Percentiles rank a stretch among this genome's conserved stretches.
phyloP scores from a whole-genome alignment of 2,329 filamentous ascomycete species.

The Botrytis hyacinthi region DNA sequence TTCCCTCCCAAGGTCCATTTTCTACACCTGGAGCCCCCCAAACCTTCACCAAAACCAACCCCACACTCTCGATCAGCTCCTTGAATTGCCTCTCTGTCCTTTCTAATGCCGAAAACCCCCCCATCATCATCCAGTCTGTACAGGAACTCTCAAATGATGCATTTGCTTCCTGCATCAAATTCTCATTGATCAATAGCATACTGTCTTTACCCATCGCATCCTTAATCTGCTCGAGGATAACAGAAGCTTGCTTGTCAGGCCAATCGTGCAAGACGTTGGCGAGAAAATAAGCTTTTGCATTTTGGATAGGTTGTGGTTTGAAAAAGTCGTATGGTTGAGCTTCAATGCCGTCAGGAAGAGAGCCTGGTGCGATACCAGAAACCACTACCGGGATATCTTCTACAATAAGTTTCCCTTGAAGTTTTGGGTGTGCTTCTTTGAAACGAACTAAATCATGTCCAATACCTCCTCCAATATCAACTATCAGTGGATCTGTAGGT shows the following conservation, averaged over 20 bases:
- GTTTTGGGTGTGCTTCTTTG: background rate
- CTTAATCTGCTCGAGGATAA: constrained; percentile 5
- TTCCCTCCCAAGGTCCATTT: background rate
- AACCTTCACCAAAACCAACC: background rate
- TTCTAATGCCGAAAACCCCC: constrained; percentile 10
- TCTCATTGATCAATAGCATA: constrained; percentile 11
- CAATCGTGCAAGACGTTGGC: constrained; percentile 6
- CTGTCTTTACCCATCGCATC: constrained; percentile 8
- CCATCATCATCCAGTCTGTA: constrained; percentile 15
- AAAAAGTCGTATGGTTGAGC: constrained; percentile 14
- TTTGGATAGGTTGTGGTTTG: background rate
- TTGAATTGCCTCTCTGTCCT: constrained; percentile 7
- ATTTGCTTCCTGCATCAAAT: constrained; percentile 10
- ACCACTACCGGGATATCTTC: constrained; percentile 10
- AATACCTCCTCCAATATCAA: constrained; percentile 21
- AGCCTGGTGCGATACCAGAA: background rate
- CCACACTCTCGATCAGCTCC: background rate
- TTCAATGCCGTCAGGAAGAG: constrained; percentile 1
- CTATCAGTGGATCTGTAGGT: constrained; percentile 12
- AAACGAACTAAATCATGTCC: constrained; percentile 16
- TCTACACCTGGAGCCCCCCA: background rate
- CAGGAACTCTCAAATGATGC: background rate
- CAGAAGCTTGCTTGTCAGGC: constrained; percentile 15
- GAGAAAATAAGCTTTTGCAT: constrained; percentile 17
- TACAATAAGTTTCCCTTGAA: constrained; percentile 12